Percentiles rank a stretch among this genome's conserved stretches.
Evolutionary conservation across 2,329 filamentous ascomycete genomes (phyloP).

Genomic region (Diaporthe eres): DNA sequence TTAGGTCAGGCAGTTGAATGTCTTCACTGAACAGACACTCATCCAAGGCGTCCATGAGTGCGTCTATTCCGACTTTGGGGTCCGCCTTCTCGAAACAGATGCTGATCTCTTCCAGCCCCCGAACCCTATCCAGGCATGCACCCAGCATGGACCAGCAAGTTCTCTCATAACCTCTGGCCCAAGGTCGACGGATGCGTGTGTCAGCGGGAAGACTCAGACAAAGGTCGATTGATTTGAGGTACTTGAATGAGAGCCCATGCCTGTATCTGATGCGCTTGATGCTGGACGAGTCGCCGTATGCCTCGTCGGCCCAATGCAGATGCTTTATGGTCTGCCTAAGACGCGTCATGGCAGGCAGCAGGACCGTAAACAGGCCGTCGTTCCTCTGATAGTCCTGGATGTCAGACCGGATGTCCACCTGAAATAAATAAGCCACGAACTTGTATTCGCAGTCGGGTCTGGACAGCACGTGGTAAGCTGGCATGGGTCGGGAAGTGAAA

Average conservation of each 20-base stretch:
- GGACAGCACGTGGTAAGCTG: background rate
- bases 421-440: background rate
- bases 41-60: background rate
- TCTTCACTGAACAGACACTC: background rate
- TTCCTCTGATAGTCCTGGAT: constrained; percentile 4
- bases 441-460: background rate
- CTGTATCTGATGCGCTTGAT: background rate
- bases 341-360: background rate
- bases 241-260: background rate
- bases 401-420: background rate
- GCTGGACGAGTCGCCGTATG: background rate
- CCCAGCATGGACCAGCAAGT: background rate
- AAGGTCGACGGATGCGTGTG: background rate
- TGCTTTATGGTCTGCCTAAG: background rate
- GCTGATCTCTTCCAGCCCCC: background rate
- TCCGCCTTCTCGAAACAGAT: background rate
- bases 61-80: background rate
- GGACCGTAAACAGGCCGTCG: background rate
- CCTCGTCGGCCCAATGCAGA: background rate
- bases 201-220: background rate
- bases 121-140: background rate
- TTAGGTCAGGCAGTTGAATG: background rate
- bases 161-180: too few species aligned
- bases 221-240: background rate
- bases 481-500: background rate